phyloP scores from a whole-genome alignment of 2,329 filamentous ascomycete genomes.

The Didymella pomorum region DNA sequence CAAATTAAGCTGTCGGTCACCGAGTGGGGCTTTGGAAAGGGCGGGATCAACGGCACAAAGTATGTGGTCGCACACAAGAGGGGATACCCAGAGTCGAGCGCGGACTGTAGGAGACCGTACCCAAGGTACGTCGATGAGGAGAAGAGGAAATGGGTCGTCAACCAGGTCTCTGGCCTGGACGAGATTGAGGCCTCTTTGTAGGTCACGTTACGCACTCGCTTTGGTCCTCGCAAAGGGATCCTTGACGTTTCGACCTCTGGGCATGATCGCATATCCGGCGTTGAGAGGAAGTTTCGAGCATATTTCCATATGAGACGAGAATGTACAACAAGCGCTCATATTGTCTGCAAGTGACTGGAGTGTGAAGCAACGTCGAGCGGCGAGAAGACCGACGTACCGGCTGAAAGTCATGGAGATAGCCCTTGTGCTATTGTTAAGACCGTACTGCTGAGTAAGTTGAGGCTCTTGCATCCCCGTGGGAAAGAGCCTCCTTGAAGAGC shows the following conservation, averaged over 20 bases:
- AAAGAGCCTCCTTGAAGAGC: conserved; percentile 1
- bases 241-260: too few relatives aligned
- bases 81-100: conserved; percentile 61
- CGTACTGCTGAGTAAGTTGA: conserved; percentile 12
- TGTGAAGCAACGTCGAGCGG: neutral
- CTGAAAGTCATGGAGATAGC: neutral
- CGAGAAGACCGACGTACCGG: conserved; percentile 4
- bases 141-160: conserved; percentile 57
- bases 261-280: neutral
- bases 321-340: neutral
- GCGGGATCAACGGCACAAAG: conserved; percentile 68
- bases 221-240: neutral
- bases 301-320: neutral
- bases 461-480: neutral
- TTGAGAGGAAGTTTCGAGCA: neutral
- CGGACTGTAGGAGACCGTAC: conserved; percentile 64
- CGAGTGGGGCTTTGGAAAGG: conserved; percentile 66
- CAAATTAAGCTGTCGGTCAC: conserved; percentile 62
- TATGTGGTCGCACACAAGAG: conserved; percentile 64
- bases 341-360: neutral
- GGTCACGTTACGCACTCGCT: neutral
- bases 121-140: conserved; percentile 58
- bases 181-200: conserved; percentile 40
- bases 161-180: conserved; percentile 46
- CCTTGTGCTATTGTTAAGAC: neutral